Evolutionary conservation across 345 rosid species (phyloP), one percentile per base, ranked within the genome.

Genomic region (Corchorus capsularis): DNA sequence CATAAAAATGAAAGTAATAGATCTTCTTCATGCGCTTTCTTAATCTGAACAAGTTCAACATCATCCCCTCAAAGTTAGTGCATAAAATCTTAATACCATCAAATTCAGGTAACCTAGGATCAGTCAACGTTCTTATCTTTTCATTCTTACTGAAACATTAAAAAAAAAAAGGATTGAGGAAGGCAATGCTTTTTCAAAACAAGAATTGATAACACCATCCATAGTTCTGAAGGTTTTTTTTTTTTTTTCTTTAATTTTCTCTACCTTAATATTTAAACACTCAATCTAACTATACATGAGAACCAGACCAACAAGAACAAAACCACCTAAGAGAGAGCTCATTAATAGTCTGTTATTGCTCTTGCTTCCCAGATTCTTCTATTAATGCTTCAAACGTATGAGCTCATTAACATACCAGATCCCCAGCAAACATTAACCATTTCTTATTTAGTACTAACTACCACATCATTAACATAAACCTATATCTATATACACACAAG

Each of bases 171-270:
- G 32, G 47, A 34, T 34, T 17, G 59, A 34, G 1, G 17, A 15
- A 68, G 43, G 57, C 52, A 50, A 49, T 27, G 43, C 57, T 68
- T 32, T 49, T 49, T 22, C 22, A 69, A 69, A 14, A 32, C 20
- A 69, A 50, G 4, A 50, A 69, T 69, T 8, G 1, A 9, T 15
- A 69, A 69, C 6, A 50, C 15, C 37, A 52, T 9, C 60, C 59
- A 69, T 5, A 32, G 60, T 69, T 32, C 16, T 32, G 60, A 69
- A 52, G 27, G n/a, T 49, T 68, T 68, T 27, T 45, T 49, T n/a
- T 68, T 32, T 68, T 41, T 46, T 49, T 49, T 34, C 73, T 69
- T 69, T 69, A 27, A 50, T 52, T 41, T 50, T 50, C 16, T 50
- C 60, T 50, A 27, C 1, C 27, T 27, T 27, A 27, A 27, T 27